phyloP scores from a whole-genome alignment of 768 basidiomycete species.

The Leccinellum luteum region DNA sequence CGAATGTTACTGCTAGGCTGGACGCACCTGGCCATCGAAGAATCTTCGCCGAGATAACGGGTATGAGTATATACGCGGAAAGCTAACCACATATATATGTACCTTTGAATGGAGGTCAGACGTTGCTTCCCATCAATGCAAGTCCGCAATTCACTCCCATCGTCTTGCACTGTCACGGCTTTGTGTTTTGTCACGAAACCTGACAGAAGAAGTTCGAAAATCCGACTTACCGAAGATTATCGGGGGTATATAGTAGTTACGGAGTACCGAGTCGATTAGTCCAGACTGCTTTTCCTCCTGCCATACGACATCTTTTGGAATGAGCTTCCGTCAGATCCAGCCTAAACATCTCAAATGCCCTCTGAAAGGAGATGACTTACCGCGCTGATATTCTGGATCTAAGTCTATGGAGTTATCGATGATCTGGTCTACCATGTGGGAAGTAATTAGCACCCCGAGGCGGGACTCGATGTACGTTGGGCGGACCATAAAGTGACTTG shows the following conservation, averaged over 20 bases:
- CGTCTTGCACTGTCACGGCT: slow-evolving; percentile 40
- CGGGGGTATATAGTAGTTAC: slow-evolving; percentile 66
- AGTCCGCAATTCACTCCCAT: slow-evolving; percentile 44
- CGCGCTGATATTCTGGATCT: slow-evolving; percentile 66
- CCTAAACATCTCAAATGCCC: neutral
- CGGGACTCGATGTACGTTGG: neutral
- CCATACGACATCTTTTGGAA: slow-evolving; percentile 59
- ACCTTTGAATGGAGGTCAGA: slow-evolving; percentile 64
- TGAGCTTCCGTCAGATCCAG: neutral
- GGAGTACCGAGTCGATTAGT: slow-evolving; percentile 62
- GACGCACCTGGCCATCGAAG: slow-evolving; percentile 50
- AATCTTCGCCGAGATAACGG: slow-evolving; percentile 38
- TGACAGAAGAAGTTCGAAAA: neutral
- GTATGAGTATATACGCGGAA: neutral
- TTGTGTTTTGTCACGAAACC: neutral
- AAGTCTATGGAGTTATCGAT: slow-evolving; percentile 47
- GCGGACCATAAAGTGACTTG: slow-evolving; percentile 43
- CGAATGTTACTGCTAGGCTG: neutral
- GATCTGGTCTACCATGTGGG: slow-evolving; percentile 42
- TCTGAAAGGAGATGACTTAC: slow-evolving; percentile 29
- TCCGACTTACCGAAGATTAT: slow-evolving; percentile 55
- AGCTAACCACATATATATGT: neutral
- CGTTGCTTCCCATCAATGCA: slow-evolving; percentile 79
- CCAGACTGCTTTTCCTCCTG: slow-evolving; percentile 54
- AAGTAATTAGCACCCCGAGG: neutral